Evolutionary conservation across 75 land plant species (phyloP).

Genomic region (Selaginella moellendorffii): DNA sequence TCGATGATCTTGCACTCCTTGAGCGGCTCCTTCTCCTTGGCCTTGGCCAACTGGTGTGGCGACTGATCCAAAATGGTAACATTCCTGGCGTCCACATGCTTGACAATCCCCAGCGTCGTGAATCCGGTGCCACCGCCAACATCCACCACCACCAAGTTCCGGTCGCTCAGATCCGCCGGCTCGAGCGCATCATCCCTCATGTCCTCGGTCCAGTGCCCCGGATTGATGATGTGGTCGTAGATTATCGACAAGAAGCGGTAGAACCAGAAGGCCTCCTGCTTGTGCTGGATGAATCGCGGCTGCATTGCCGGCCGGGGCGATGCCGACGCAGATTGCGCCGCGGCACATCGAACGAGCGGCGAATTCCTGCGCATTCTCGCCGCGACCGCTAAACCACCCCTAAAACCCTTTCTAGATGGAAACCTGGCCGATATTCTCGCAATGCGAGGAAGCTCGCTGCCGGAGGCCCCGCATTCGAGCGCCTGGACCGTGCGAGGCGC

Average conservation of each 20-base stretch:
- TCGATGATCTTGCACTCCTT: conserved; percentile 85
- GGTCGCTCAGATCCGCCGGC: conserved; percentile 63
- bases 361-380: no score
- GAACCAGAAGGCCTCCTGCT: conserved; percentile 98
- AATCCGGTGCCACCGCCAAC: conserved; percentile 99
- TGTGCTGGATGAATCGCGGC: conserved; percentile 96
- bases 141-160: conserved; percentile 68
- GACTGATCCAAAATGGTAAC: conserved; percentile 96
- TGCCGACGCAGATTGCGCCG: neutral
- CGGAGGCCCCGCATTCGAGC: neutral
- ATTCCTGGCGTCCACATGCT: conserved; percentile 87
- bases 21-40: conserved; percentile 68
- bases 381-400: no score
- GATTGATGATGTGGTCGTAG: conserved; percentile 90
- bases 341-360: neutral
- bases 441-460: no score
- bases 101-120: conserved; percentile 77
- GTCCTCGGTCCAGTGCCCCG: conserved; percentile 99
- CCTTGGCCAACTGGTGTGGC: conserved; percentile 95
- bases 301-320: conserved; percentile 54
- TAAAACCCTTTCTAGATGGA: no score
- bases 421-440: no score
- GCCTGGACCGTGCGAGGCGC: neutral
- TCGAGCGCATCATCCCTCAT: conserved; percentile 97
- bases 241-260: conserved; percentile 80